These are phyloP conservation scores for Polyplosphaeria fusca DNA, from an alignment of 495 filamentous ascomycete genomes.

Conservation along the genomic window DNA sequence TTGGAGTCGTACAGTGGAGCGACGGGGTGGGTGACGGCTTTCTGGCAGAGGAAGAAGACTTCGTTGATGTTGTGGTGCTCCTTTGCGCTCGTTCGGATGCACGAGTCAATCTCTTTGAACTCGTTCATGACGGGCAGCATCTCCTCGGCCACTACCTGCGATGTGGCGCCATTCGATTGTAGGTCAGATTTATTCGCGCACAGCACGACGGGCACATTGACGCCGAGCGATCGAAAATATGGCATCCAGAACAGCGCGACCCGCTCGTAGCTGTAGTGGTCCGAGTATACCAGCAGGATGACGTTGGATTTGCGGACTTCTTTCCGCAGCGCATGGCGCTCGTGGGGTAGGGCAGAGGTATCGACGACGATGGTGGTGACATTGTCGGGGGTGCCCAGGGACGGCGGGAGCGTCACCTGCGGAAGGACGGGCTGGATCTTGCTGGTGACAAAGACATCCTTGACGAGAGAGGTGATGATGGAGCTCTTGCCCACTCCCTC, in stretches of 20 bases:
- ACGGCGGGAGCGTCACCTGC: conserved; percentile 87
- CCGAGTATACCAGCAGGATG: conserved; percentile 94
- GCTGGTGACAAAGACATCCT: conserved; percentile 87
- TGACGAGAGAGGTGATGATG: conserved; percentile 78
- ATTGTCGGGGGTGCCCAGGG: conserved; percentile 85
- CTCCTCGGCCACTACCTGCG: conserved; percentile 87
- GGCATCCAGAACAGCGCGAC: conserved; percentile 98
- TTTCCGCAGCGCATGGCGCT: conserved; percentile 79
- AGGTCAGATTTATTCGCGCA: conserved; percentile 97
- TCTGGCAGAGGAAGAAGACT: conserved; percentile 95
- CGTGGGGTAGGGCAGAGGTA: conserved; percentile 91
- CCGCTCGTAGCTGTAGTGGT: conserved; percentile 97
- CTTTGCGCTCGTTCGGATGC: conserved; percentile 89
- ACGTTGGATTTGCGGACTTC: conserved; percentile 96
- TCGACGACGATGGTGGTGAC: conserved; percentile 95
- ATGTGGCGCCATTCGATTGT: conserved; percentile 61
- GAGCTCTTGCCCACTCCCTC: conserved; percentile 69
- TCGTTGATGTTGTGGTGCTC: conserved; percentile 96
- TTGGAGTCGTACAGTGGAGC: conserved; percentile 96
- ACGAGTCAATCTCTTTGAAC: conserved; percentile 98
- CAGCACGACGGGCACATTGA: conserved; percentile 93
- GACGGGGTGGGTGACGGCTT: conserved; percentile 97
- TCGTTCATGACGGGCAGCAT: conserved; percentile 98
- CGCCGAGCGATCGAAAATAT: conserved; percentile 91
- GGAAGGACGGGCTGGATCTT: conserved; percentile 94